Conservation (phyloP, 345 rosid genomes). For the Cardamine resedifolia region DNA sequence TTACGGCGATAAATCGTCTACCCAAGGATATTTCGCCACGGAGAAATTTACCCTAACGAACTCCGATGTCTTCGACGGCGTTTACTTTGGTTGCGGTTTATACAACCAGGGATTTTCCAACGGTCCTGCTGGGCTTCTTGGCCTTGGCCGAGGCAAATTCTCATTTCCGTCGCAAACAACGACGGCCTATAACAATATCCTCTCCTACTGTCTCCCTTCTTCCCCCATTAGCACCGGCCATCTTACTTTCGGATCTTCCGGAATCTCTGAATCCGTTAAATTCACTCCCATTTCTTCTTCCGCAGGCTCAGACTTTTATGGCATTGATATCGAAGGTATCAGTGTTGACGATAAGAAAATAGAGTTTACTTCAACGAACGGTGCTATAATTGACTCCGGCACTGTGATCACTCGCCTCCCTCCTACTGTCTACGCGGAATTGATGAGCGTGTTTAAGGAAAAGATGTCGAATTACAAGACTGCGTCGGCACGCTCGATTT, state of each 20-base stretch:
- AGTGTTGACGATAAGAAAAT: conserved; percentile 47
- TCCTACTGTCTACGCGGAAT: conserved; percentile 47
- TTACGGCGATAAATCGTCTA: conserved; percentile 63
- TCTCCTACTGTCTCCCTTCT: conserved; percentile 84
- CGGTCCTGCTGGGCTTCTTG: conserved; percentile 61
- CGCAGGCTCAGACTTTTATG: conserved; percentile 44
- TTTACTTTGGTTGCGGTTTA: conserved; percentile 74
- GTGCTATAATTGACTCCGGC: conserved; percentile 75
- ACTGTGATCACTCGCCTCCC: conserved; percentile 75
- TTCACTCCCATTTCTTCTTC: conserved; percentile 54
- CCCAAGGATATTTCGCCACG: conserved; percentile 52
- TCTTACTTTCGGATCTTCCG: conserved; percentile 58
- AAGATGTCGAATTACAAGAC: conserved; percentile 53
- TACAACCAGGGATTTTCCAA: conserved; percentile 57
- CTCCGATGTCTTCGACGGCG: conserved; percentile 40
- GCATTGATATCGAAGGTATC: conserved; percentile 50
- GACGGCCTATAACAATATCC: conserved; percentile 47
- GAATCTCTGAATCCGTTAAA: conserved; percentile 38
- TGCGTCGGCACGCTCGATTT: conserved; percentile 40
- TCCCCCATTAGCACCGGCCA: conserved; percentile 55
- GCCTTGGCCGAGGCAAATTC: conserved; percentile 65
- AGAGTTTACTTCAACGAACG: conserved; percentile 38
- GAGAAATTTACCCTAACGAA: conserved; percentile 57
- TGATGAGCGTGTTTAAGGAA: conserved; percentile 44
- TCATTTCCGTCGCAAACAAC: conserved; percentile 69